Conservation (phyloP, 805 yeast species). For the Kodamaea sagamina region DNA sequence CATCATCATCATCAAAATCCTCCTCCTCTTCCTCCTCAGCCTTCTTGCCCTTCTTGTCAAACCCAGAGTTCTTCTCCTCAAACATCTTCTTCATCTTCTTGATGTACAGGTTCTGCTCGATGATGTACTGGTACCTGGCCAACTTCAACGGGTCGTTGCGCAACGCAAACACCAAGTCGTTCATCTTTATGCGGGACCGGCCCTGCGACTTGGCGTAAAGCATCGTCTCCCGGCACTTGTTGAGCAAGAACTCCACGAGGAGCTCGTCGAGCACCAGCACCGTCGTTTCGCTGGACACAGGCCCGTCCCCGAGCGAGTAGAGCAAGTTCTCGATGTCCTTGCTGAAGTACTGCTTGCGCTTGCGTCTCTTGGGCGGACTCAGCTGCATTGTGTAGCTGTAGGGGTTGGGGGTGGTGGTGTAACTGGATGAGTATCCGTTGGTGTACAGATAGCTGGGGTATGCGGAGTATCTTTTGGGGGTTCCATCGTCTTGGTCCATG, state of each 20-base stretch:
- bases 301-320: conserved; percentile 45
- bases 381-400: neutral
- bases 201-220: conserved; percentile 40
- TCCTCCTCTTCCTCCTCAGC: conserved; percentile 15
- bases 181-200: conserved; percentile 40
- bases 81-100: conserved; percentile 43
- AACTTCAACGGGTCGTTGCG: conserved; percentile 45
- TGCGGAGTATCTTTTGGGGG: conserved; percentile 1
- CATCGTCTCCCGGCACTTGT: conserved; percentile 34
- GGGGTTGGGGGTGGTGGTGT: conserved; percentile 1
- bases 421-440: neutral
- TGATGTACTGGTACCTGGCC: conserved; percentile 42
- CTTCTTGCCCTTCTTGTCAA: conserved; percentile 12
- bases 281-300: conserved; percentile 40
- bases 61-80: conserved; percentile 29
- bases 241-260: conserved; percentile 38
- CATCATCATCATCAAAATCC: conserved; percentile 20
- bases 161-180: conserved; percentile 44
- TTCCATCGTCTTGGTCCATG: conserved; percentile 3
- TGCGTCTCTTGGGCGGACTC: conserved; percentile 18
- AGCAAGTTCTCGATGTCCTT: conserved; percentile 45
- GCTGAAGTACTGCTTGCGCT: conserved; percentile 40
- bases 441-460: neutral
- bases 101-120: conserved; percentile 39
- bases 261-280: conserved; percentile 42